Conservation (phyloP, 345 rosid species). For the Atalantia buxifolia region DNA sequence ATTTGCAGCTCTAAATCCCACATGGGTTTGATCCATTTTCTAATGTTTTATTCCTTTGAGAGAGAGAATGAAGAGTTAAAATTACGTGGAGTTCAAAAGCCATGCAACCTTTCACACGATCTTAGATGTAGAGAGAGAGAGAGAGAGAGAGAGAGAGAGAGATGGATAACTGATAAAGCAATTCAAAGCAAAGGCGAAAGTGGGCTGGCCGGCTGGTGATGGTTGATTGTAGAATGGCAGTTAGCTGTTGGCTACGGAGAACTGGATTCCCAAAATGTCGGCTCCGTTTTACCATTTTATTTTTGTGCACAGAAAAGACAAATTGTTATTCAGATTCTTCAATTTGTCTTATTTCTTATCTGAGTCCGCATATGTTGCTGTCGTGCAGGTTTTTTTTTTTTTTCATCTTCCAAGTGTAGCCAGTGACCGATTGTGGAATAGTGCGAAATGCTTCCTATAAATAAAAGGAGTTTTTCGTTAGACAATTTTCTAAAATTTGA, state of each 20-base stretch:
- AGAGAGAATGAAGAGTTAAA: neutral
- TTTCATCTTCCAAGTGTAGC: neutral
- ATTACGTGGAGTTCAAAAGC: conserved; percentile 15
- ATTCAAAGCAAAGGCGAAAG: conserved; percentile 2
- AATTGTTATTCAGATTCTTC: conserved; percentile 8
- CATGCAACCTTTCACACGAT: conserved; percentile 32
- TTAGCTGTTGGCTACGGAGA: neutral
- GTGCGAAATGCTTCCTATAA: no score
- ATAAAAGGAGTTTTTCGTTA: no score
- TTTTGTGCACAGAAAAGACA: conserved; percentile 19
- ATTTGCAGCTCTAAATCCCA: conserved; percentile 7
- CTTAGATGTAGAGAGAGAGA: neutral
- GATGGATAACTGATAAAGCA: neutral
- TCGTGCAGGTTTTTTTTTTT: neutral
- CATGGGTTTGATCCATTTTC: conserved; percentile 8
- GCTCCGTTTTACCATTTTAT: conserved; percentile 10
- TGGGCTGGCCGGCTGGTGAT: neutral
- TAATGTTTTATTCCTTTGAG: neutral
- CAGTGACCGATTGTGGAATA: no score
- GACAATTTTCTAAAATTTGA: no score
- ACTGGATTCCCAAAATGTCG: conserved; percentile 14
- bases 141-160: no score
- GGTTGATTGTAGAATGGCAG: neutral
- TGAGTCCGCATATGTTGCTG: neutral
- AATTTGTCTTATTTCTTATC: neutral